These are phyloP conservation scores for Cryphonectria japonica DNA, from an alignment of 2,329 filamentous ascomycete genomes.

Conservation along the genomic window DNA sequence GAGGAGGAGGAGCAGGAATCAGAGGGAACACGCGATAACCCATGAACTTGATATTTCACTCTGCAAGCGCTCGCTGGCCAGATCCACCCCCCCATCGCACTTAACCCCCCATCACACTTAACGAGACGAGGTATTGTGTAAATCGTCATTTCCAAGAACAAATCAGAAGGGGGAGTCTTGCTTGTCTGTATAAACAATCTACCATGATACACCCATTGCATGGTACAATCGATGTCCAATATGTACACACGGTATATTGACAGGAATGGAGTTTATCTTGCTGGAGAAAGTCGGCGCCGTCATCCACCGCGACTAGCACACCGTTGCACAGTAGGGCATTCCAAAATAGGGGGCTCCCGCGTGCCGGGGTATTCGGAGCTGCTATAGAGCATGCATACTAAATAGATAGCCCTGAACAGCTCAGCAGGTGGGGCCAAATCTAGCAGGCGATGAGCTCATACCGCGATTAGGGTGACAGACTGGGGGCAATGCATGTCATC, in stretches of 20 bases:
- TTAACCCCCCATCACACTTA: neutral
- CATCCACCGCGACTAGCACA: neutral
- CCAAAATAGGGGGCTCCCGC: neutral
- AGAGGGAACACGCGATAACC: neutral
- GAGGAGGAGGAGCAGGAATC: neutral
- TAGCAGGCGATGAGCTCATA: slow-evolving; percentile 16
- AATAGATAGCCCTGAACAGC: neutral
- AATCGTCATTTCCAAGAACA: neutral
- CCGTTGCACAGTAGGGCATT: neutral
- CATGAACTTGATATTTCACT: neutral
- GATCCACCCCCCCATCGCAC: neutral
- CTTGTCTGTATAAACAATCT: neutral
- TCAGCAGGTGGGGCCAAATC: slow-evolving; percentile 6
- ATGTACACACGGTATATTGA: neutral
- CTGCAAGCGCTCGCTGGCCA: neutral
- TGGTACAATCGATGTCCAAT: neutral
- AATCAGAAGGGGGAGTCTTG: neutral
- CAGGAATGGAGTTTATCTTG: neutral
- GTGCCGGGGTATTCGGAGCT: neutral
- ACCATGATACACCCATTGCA: neutral
- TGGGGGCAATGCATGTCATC: neutral
- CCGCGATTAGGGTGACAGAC: neutral
- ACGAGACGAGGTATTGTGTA: neutral
- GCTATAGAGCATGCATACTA: neutral
- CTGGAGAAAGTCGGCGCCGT: neutral